These are phyloP conservation scores for Yueomyces sp. DNA, from an alignment of 1,139 yeast genomes.

Conservation along the genomic window DNA sequence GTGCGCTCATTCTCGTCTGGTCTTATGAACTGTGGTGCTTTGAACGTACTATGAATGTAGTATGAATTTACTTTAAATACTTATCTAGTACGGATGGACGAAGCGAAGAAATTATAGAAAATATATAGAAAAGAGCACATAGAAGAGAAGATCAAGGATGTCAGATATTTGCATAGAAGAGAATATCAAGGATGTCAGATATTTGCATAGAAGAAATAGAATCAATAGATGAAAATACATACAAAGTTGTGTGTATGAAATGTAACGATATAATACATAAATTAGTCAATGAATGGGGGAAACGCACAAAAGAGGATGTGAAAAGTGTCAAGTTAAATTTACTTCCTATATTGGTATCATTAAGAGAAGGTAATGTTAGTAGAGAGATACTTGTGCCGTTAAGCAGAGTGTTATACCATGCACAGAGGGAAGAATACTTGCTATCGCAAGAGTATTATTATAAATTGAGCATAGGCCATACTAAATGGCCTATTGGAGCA, in stretches of 20 bases:
- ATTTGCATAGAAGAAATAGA: too few relatives aligned
- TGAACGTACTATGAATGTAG: too few relatives aligned
- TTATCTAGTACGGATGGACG: too few relatives aligned
- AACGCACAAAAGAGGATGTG: background rate
- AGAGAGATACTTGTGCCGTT: slow-evolving; percentile 41
- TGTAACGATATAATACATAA: slow-evolving; percentile 39
- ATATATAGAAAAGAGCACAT: too few relatives aligned
- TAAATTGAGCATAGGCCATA: slow-evolving; percentile 72
- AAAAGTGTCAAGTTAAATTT: slow-evolving; percentile 33
- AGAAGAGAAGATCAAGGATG: too few relatives aligned
- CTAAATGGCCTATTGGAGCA: slow-evolving; percentile 90
- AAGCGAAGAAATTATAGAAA: too few relatives aligned
- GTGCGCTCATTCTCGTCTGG: too few relatives aligned
- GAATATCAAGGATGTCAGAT: too few relatives aligned
- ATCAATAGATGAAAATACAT: too few relatives aligned
- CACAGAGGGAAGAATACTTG: slow-evolving; percentile 42
- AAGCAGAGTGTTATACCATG: slow-evolving; percentile 44
- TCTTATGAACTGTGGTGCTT: too few relatives aligned
- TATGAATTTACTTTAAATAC: too few relatives aligned
- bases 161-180: too few relatives aligned
- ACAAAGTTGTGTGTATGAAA: slow-evolving; percentile 24
- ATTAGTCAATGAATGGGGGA: slow-evolving; percentile 37
- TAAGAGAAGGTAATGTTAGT: slow-evolving; percentile 37
- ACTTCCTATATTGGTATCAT: slow-evolving; percentile 45
- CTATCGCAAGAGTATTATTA: slow-evolving; percentile 61